Evolutionary conservation across 2,329 filamentous ascomycete species (phyloP).

Genomic region (Exophiala viscosa): DNA sequence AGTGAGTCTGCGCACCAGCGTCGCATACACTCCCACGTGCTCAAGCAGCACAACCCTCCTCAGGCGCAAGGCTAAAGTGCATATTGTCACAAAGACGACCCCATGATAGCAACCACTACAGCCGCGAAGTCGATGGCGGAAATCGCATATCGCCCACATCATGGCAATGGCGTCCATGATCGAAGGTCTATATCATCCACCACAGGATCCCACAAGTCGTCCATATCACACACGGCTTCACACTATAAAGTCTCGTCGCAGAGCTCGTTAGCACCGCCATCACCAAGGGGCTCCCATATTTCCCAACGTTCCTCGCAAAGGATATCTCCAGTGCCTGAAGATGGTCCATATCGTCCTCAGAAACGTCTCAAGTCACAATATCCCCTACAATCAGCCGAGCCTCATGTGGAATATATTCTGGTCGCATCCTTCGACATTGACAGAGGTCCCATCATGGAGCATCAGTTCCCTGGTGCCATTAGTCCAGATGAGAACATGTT

Average conservation of each 20-base stretch:
- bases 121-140: slow-evolving; percentile 13
- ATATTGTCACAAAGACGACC: background rate
- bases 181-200: slow-evolving; percentile 48
- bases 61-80: background rate
- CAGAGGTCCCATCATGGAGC: slow-evolving; percentile 93
- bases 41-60: background rate
- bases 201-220: slow-evolving; percentile 43
- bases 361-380: slow-evolving; percentile 69
- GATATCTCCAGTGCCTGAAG: slow-evolving; percentile 33
- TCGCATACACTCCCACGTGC: too few species aligned
- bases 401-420: slow-evolving; percentile 97
- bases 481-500: slow-evolving; percentile 98
- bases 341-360: slow-evolving; percentile 26
- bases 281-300: slow-evolving; percentile 43
- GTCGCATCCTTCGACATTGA: slow-evolving; percentile 98
- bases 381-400: slow-evolving; percentile 69
- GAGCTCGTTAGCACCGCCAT: slow-evolving; percentile 54
- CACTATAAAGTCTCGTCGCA: slow-evolving; percentile 52
- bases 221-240: slow-evolving; percentile 25
- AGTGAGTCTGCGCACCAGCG: too few species aligned
- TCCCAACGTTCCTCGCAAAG: slow-evolving; percentile 34
- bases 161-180: slow-evolving; percentile 10
- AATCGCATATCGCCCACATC: slow-evolving; percentile 19
- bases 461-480: slow-evolving; percentile 92
- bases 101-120: slow-evolving; percentile 1